Evolutionary conservation across 2,329 filamentous ascomycete species (phyloP), one percentile per base, ranked within the genome.

Genomic region (Zarea fungicola): DNA sequence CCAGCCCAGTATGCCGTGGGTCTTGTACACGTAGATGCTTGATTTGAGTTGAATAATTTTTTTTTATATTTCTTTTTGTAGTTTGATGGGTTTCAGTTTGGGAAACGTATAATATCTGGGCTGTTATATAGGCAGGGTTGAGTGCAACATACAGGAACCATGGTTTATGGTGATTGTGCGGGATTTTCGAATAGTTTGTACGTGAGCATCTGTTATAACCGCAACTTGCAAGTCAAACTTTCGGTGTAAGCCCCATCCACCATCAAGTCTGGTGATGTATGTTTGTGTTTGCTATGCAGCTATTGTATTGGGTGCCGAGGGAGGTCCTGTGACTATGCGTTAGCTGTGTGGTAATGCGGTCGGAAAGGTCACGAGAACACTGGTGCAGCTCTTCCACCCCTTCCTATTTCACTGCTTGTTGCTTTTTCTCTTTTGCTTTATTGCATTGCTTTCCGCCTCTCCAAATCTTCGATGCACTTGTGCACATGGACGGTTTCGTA

Each of bases 11-110:
- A 6, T 6, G 8, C 6, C 43, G 43, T 47, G 43, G 43, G 43
- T 19, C 44, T 37, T 47, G 44, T 29, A 47, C 44, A 47, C 44
- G 44, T 40, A 16, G 35, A 29, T 31, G 35, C 16, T 13, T 23
- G 23, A 35, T 11, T 5, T 7, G 23, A n/a, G 28, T 14, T n/a
- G 6, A 19, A 19, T 22, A 16, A 18, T 29, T 22, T 9, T 19
- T 28, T 29, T 19, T 31, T 32, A 5, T 32, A 18, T 43, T 42
- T 31, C 16, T 35, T 44, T 44, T 44, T n/a, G n/a, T n/a, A n/a
- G n/a, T n/a, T n/a, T n/a, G n/a, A n/a, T n/a, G n/a, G n/a, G n/a
- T n/a, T n/a, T n/a, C n/a, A n/a, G n/a, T n/a, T n/a, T n/a, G n/a
- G n/a, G n/a, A n/a, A n/a, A n/a, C n/a, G n/a, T n/a, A n/a, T n/a